Evolutionary conservation across 1,284 basidiomycete genomes (phyloP).

Genomic region (Cryptococcus sp.): DNA sequence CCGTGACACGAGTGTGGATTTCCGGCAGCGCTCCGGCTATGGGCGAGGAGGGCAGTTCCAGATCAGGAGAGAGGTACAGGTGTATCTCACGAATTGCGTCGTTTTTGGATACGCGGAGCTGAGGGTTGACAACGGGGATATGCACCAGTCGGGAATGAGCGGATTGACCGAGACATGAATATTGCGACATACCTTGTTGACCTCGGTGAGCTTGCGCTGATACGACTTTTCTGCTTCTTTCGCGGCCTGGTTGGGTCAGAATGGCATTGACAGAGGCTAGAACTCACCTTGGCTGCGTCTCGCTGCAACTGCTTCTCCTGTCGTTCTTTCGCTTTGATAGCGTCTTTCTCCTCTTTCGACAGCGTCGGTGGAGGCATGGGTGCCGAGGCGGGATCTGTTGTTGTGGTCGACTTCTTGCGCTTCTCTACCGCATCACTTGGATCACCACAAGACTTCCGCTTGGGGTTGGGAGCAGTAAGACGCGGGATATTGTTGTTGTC

Average conservation of each 20-base stretch:
- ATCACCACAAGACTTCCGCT: too few species aligned
- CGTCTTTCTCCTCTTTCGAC: constrained; percentile 31
- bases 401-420: background rate
- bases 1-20: constrained; percentile 35
- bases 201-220: constrained; percentile 39
- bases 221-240: constrained; percentile 46
- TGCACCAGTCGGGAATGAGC: background rate
- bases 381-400: too few species aligned
- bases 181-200: constrained; percentile 34
- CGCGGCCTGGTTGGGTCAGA: constrained; percentile 24
- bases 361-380: background rate
- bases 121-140: background rate
- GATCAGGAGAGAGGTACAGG: constrained; percentile 46
- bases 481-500: too few species aligned
- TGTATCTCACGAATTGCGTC: constrained; percentile 50
- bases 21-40: constrained; percentile 47
- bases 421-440: constrained; percentile 1
- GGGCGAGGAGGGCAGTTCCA: constrained; percentile 36
- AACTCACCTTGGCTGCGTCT: constrained; percentile 37
- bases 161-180: too few species aligned
- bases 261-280: background rate
- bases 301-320: constrained; percentile 34
- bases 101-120: constrained; percentile 47
- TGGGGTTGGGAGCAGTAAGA: too few species aligned
- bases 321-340: constrained; percentile 34